These are phyloP conservation scores for Tolypocladium endophyticum DNA, from an alignment of 2,329 filamentous ascomycete genomes.

Conservation along the genomic window DNA sequence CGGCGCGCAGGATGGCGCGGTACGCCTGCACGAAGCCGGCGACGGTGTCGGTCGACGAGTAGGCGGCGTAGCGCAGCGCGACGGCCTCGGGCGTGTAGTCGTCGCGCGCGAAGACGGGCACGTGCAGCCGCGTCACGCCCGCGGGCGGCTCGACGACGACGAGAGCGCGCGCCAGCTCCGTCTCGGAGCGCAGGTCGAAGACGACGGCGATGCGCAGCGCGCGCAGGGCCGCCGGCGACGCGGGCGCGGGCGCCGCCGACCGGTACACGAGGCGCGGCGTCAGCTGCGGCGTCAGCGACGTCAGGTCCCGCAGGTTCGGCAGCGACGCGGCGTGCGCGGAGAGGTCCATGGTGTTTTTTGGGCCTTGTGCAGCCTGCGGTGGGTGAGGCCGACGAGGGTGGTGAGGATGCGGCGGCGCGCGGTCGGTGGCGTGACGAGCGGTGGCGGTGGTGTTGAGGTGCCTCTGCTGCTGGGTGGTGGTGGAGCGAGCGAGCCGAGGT, in stretches of 20 bases:
- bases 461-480: neutral
- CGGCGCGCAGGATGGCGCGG: conserved; percentile 45
- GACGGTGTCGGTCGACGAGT: conserved; percentile 38
- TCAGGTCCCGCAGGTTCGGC: neutral
- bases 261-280: conserved; percentile 49
- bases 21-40: conserved; percentile 57
- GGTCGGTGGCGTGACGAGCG: neutral
- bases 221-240: conserved; percentile 40
- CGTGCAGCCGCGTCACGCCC: conserved; percentile 37
- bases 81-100: conserved; percentile 54
- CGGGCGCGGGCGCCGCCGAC: conserved; percentile 50
- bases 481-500: neutral
- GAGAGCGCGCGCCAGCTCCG: conserved; percentile 40
- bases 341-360: neutral
- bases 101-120: conserved; percentile 52
- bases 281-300: neutral
- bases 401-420: neutral
- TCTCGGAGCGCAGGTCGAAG: conserved; percentile 57
- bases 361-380: neutral
- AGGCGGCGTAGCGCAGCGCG: conserved; percentile 49
- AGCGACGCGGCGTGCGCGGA: neutral
- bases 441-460: neutral
- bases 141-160: conserved; percentile 1
- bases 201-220: conserved; percentile 50
- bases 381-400: neutral